Conservation (phyloP, 2,329 filamentous ascomycete genomes). For the Cercospora sesami region DNA sequence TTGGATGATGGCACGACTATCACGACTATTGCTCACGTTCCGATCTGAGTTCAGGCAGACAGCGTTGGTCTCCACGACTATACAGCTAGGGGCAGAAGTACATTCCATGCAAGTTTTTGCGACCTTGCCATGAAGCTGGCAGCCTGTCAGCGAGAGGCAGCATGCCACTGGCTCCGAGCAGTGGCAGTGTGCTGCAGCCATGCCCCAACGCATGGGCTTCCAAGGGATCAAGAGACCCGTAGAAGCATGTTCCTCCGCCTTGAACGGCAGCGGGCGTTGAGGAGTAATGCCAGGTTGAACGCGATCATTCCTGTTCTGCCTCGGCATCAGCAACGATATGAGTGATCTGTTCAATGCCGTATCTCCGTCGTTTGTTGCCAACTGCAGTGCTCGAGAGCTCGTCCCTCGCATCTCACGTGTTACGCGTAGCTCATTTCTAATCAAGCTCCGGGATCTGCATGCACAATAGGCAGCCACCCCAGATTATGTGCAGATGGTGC, state of each 20-base stretch:
- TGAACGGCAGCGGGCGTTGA: neutral
- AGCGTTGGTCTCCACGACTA: neutral
- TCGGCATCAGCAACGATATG: neutral
- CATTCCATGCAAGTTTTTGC: neutral
- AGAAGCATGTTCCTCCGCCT: neutral
- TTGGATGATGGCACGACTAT: constrained; percentile 68
- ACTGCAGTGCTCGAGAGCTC: neutral
- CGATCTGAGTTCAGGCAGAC: constrained; percentile 7
- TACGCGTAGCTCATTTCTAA: constrained; percentile 5
- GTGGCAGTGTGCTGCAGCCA: neutral
- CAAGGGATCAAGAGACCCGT: neutral
- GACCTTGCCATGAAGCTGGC: neutral
- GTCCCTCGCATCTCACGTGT: neutral
- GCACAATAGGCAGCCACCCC: constrained; percentile 4
- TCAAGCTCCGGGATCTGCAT: neutral
- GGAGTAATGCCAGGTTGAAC: neutral
- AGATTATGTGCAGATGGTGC: neutral
- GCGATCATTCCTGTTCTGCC: neutral
- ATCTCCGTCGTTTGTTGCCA: neutral
- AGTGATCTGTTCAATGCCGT: neutral
- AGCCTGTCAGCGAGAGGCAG: no score
- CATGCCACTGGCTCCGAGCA: neutral
- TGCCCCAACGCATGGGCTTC: neutral
- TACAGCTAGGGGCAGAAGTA: neutral
- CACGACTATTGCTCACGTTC: constrained; percentile 46